Evolutionary conservation across 2,329 filamentous ascomycete species (phyloP), one percentile per base, ranked within the genome.

Genomic region (Monosporascus ibericus): DNA sequence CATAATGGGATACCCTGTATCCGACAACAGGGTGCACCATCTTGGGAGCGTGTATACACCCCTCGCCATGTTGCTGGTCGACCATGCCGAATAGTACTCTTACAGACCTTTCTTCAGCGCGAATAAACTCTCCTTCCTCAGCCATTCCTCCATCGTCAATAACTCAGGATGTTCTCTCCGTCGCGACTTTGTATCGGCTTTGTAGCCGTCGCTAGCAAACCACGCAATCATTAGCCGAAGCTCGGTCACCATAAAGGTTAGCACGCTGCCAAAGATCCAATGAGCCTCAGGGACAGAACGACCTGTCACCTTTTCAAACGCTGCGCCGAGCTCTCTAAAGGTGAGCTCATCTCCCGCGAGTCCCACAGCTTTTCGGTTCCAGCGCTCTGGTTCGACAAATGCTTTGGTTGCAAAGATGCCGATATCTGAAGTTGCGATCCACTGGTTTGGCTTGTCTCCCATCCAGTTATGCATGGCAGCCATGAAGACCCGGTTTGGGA

Each of bases 321-420:
- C 54, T 15, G 48, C 51, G 48, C 53, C 57, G 49, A 70, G 55
- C 58, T 67, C 54, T 6, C 60, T 59, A 27, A 68, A 66, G 3
- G 68, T 72, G 51, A 78, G 59, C 55, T 76, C 71, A 50, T 79
- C 74, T 0, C 75, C 73, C 0, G 74, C 75, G 4, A 78, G 58
- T 11, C 68, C 70, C 8, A 77, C 62, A 8, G 71, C 68, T 25
- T 60, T 63, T 25, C 64, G 62, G 27, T 68, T 60, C 63, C 69
- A 78, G 17, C 60, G 52, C 14, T 68, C 62, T 0, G 71, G 69
- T 2, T 71, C 54, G 5, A 63, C 47, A 49, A 79, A 75, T 0
- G 72, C 73, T 57, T 73, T 64, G 18, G 70, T 72, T 5, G 69
- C 75, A 51, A 75, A 76, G 18, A 69, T 59, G 2, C 76, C 76